Evolutionary conservation across 2,329 filamentous ascomycete genomes (phyloP), one percentile per base, ranked within the genome.

Genomic region (Ustulina deusta): DNA sequence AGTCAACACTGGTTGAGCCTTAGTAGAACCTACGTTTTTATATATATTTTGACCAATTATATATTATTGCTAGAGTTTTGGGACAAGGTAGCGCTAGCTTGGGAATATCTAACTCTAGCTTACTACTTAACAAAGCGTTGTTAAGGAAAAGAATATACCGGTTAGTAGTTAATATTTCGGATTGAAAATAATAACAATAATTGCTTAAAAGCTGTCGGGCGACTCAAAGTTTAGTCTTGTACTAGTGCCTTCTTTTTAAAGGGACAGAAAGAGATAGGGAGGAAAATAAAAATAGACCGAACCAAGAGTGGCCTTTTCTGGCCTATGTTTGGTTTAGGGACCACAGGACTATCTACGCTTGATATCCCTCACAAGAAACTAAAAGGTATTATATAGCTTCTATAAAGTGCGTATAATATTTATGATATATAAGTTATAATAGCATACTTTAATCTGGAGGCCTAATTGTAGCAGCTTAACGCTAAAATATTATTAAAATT

Each of bases 401-500:
- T 34, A 15, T 17, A n/a, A 36, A 36, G n/a, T n/a, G n/a, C n/a
- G n/a, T 36, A 13, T 20, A 54, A 5, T 15, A 36, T 10, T 17
- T 54, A 34, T n/a, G 15, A 40, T 61, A 17, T 29, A n/a, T 22
- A 60, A 29, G 15, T 60, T 22, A 40, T 55, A 34, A 63, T 58
- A 17, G 52, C 27, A 17, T 66, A 59, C 32, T 66, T 61, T 11
- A 44, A 59, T 34, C 29, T 58, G 11, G 52, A 65, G 42, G 25
- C 59, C 54, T 22, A 44, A 36, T 63, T 9, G 32, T 20, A 17
- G 54, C 25, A 66, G 42, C 52, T 66, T n/a, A 63, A 66, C 17
- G n/a, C 42, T 22, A 29, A 66, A 54, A 36, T 63, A 52, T 63
- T 22, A 46, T 58, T 20, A 3, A 66, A 62, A n/a, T 66, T 58